These are phyloP conservation scores for Suhomyces coccinellae DNA, from an alignment of 1,139 yeast species.

Conservation along the genomic window DNA sequence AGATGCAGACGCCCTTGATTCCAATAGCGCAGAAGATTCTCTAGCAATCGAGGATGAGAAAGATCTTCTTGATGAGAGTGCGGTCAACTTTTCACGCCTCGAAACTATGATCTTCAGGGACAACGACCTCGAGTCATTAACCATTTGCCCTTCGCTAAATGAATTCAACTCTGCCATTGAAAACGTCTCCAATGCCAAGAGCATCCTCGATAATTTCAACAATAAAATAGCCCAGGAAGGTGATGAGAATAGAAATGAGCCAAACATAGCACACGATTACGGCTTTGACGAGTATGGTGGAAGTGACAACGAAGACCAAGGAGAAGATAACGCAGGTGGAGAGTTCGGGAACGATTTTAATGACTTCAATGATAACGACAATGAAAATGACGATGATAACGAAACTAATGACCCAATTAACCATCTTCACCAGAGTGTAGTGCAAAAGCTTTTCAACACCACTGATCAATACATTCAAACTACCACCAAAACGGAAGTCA, in stretches of 20 bases:
- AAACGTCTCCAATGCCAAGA: slow-evolving; percentile 58
- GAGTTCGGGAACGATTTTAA: slow-evolving; percentile 17
- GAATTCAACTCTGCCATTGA: slow-evolving; percentile 57
- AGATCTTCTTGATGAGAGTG: slow-evolving; percentile 13
- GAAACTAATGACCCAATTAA: slow-evolving; percentile 22
- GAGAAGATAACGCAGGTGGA: slow-evolving; percentile 18
- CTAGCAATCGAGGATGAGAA: slow-evolving; percentile 15
- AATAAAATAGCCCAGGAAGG: slow-evolving; percentile 25
- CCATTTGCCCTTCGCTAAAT: slow-evolving; percentile 64
- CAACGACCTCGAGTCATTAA: slow-evolving; percentile 37
- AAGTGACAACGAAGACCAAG: slow-evolving; percentile 15
- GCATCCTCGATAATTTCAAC: slow-evolving; percentile 21
- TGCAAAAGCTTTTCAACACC: slow-evolving; percentile 26
- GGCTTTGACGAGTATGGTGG: slow-evolving; percentile 31
- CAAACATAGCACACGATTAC: slow-evolving; percentile 23
- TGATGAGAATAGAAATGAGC: slow-evolving; percentile 7
- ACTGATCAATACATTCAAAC: slow-evolving; percentile 19
- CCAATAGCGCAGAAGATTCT: slow-evolving; percentile 10
- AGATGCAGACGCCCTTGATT: background rate
- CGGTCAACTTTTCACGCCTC: slow-evolving; percentile 22
- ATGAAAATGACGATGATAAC: slow-evolving; percentile 19
- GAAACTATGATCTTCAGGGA: slow-evolving; percentile 29
- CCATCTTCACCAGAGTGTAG: slow-evolving; percentile 25
- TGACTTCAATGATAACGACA: slow-evolving; percentile 18
- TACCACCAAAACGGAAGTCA: slow-evolving; percentile 31